Evolutionary conservation across 164 flowering plant species (phyloP).

Genomic region (Kingdonia uniflora): DNA sequence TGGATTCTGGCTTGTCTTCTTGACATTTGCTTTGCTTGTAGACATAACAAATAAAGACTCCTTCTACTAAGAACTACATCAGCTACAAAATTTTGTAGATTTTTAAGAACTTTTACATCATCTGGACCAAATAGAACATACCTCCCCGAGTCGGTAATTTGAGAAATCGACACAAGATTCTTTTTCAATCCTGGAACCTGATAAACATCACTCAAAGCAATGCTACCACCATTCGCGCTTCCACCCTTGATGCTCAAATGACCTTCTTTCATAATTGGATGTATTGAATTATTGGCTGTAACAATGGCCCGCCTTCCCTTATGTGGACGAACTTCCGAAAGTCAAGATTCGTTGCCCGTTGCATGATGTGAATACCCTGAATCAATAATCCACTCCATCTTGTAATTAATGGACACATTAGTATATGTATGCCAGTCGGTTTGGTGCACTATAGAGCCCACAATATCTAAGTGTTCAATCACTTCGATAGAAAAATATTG

Average conservation of each 20-base stretch:
- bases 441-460: not conserved
- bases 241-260: not conserved
- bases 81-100: not conserved
- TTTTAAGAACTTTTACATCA: conserved; percentile 3
- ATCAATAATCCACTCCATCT: conserved; percentile 4
- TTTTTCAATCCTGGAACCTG: conserved; percentile 4
- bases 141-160: conserved; percentile 2
- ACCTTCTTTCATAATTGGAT: conserved; percentile 5
- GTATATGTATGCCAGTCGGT: not conserved
- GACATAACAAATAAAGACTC: not conserved
- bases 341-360: not conserved
- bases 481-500: conserved; percentile 3
- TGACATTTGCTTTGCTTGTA: not conserved
- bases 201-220: conserved; percentile 1
- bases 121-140: conserved; percentile 10
- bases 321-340: conserved; percentile 1
- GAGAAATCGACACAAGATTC: conserved; percentile 1
- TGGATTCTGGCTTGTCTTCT: not conserved
- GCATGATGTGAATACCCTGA: conserved; percentile 6
- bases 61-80: conserved; percentile 4
- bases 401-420: not conserved
- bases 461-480: not conserved
- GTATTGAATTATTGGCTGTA: conserved; percentile 1
- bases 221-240: not conserved
- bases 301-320: not conserved